These are phyloP conservation scores for Taxillus chinensis DNA, from an alignment of 164 flowering plant genomes.

Conservation along the genomic window DNA sequence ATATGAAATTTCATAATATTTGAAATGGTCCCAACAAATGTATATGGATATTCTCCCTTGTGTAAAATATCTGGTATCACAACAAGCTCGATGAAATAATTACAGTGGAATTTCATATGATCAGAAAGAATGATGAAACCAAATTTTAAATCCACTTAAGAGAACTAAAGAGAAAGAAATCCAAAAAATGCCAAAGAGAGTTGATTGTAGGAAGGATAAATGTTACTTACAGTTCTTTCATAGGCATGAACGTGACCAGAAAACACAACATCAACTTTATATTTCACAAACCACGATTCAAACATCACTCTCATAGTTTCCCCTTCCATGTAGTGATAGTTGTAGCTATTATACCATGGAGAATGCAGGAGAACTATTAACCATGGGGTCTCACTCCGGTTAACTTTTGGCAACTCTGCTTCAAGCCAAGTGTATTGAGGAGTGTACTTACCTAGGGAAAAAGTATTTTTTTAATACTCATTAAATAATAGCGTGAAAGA, in stretches of 20 bases:
- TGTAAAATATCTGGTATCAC: too few relatives aligned
- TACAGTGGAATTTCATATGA: too few relatives aligned
- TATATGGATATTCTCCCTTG: too few relatives aligned
- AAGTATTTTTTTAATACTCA: background rate
- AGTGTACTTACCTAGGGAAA: constrained; percentile 42
- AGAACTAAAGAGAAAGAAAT: too few relatives aligned
- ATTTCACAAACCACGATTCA: constrained; percentile 62
- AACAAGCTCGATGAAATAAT: too few relatives aligned
- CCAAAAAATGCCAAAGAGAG: too few relatives aligned
- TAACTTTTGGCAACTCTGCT: constrained; percentile 54
- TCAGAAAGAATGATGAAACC: too few relatives aligned
- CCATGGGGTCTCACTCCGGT: constrained; percentile 86
- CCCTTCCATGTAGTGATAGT: constrained; percentile 80
- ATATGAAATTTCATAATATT: too few relatives aligned
- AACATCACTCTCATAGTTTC: constrained; percentile 73
- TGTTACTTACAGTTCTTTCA: constrained; percentile 64
- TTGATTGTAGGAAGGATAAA: background rate
- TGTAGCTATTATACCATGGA: constrained; percentile 63
- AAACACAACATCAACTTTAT: constrained; percentile 76
- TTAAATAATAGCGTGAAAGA: too few relatives aligned
- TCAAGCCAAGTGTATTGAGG: constrained; percentile 69
- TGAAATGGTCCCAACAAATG: too few relatives aligned
- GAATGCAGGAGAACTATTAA: constrained; percentile 68
- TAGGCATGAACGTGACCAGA: constrained; percentile 93
- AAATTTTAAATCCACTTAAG: too few relatives aligned